These are phyloP conservation scores for Magnaporthales sp. DNA, from an alignment of 2,329 filamentous ascomycete species.

Conservation along the genomic window DNA sequence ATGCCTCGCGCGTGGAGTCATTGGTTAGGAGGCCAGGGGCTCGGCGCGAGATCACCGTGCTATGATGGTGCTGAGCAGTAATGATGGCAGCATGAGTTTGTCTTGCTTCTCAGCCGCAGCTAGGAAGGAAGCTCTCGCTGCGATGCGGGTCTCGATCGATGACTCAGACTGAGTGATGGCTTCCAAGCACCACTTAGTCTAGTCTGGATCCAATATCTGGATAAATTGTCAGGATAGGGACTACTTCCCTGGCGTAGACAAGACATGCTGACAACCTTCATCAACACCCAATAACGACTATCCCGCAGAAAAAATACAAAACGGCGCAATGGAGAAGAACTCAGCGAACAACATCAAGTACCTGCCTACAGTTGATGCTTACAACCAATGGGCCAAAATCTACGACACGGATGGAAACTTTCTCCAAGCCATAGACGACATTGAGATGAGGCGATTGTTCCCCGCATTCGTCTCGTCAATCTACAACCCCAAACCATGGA, in stretches of 20 bases:
- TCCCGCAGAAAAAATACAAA: background rate
- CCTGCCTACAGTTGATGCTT: background rate
- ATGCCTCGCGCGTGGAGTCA: background rate
- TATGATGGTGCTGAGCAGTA: background rate
- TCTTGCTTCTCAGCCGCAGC: background rate
- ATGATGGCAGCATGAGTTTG: background rate
- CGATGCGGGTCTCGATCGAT: background rate
- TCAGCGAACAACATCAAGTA: background rate
- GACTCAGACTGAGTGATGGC: background rate
- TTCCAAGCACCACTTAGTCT: background rate
- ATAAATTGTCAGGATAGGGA: background rate
- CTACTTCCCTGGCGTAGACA: background rate
- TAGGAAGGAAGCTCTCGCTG: background rate
- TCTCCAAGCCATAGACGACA: background rate
- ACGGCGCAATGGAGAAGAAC: background rate
- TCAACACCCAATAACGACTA: background rate
- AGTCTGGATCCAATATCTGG: background rate
- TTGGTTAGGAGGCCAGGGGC: background rate
- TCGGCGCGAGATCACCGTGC: background rate
- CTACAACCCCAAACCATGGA: background rate
- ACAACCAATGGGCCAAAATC: background rate
- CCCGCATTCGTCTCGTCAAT: background rate
- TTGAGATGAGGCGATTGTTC: background rate
- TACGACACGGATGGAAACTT: background rate
- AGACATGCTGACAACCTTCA: background rate